Conservation (phyloP, 2,329 filamentous ascomycete species). For the Penicillium sp. region DNA sequence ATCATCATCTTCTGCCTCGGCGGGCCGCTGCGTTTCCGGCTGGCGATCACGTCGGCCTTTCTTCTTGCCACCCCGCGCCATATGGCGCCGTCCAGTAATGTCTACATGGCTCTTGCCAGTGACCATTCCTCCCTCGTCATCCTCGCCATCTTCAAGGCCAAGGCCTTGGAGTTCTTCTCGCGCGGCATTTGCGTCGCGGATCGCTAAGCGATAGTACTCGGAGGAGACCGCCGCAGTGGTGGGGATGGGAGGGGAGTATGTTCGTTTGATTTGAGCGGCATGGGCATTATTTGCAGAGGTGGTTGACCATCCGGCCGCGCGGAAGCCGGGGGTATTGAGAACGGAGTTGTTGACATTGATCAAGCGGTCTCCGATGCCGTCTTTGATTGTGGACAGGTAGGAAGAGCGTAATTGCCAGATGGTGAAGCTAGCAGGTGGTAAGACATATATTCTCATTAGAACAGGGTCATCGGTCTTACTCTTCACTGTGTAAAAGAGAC, state of each 20-base stretch:
- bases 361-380: slow-evolving; percentile 60
- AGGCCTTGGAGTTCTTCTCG: slow-evolving; percentile 25
- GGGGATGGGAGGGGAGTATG: slow-evolving; percentile 62
- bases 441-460: neutral
- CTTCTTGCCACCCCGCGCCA: slow-evolving; percentile 28
- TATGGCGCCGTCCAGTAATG: slow-evolving; percentile 47
- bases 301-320: slow-evolving; percentile 56
- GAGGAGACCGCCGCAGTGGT: slow-evolving; percentile 52
- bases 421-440: slow-evolving; percentile 49
- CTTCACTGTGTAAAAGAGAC: slow-evolving; percentile 49
- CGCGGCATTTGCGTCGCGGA: slow-evolving; percentile 28
- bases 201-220: slow-evolving; percentile 55
- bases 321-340: slow-evolving; percentile 59
- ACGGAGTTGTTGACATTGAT: slow-evolving; percentile 60
- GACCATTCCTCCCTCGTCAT: slow-evolving; percentile 59
- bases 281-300: slow-evolving; percentile 29
- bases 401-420: slow-evolving; percentile 61
- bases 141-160: slow-evolving; percentile 49
- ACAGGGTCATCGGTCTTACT: slow-evolving; percentile 34
- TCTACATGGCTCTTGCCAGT: slow-evolving; percentile 54
- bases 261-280: slow-evolving; percentile 54
- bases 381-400: slow-evolving; percentile 58
- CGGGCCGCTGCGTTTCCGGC: slow-evolving; percentile 49
- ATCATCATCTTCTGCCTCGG: slow-evolving; percentile 56
- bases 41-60: slow-evolving; percentile 35